Evolutionary conservation across 2,329 filamentous ascomycete genomes (phyloP).

Genomic region (Botryotinia calthae): DNA sequence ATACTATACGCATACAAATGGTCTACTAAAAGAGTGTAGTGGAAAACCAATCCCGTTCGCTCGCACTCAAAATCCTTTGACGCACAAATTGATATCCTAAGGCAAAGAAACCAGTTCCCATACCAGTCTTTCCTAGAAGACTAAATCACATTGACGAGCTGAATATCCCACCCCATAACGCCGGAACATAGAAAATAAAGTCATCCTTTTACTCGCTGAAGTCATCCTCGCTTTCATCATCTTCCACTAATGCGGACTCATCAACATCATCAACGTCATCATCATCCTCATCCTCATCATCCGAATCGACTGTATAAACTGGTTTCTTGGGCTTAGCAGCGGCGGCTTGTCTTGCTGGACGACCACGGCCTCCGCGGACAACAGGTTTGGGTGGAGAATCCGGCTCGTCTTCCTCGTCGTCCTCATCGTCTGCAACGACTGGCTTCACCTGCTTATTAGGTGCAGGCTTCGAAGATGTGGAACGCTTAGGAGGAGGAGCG

Average conservation of each 20-base stretch:
- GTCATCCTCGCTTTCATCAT: constrained; percentile 38
- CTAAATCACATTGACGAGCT: neutral
- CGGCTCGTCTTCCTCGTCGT: constrained; percentile 25
- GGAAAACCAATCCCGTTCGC: neutral
- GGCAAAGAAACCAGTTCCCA: neutral
- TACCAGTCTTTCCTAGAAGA: constrained; percentile 6
- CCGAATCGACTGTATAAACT: constrained; percentile 24
- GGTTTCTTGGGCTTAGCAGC: constrained; percentile 16
- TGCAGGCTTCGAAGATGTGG: neutral
- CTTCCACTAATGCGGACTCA: constrained; percentile 34
- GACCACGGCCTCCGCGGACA: constrained; percentile 22
- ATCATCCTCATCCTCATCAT: constrained; percentile 29
- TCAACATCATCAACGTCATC: constrained; percentile 43
- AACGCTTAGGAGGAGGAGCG: constrained; percentile 9
- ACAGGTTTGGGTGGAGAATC: constrained; percentile 38
- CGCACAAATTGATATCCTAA: constrained; percentile 1
- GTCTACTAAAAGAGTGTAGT: neutral
- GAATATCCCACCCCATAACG: neutral
- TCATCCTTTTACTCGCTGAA: constrained; percentile 31
- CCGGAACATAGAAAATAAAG: neutral
- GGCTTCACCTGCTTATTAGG: constrained; percentile 22
- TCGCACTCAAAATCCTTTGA: neutral
- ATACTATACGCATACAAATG: constrained; percentile 3
- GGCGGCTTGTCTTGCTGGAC: constrained; percentile 18
- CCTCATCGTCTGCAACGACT: constrained; percentile 30